These are phyloP conservation scores for Pseudocercospora vitis DNA, from an alignment of 2,329 filamentous ascomycete genomes.

Conservation along the genomic window DNA sequence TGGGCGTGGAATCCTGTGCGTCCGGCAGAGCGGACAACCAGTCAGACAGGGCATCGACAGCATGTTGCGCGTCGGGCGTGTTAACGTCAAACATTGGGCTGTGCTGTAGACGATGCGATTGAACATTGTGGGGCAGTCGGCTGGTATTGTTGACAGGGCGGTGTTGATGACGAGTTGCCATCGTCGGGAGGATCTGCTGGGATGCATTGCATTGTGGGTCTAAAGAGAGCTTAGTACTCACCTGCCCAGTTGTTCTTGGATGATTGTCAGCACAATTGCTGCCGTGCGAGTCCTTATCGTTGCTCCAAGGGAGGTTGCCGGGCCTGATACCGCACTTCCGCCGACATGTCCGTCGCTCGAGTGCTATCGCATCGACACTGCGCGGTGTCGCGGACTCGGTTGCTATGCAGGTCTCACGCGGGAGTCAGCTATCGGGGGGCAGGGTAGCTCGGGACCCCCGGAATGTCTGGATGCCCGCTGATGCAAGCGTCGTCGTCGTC, in stretches of 20 bases:
- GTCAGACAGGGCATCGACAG: slow-evolving; percentile 32
- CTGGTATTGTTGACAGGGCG: not conserved
- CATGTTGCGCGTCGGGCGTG: slow-evolving; percentile 25
- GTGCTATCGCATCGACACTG: not conserved
- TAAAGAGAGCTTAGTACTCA: slow-evolving; percentile 5
- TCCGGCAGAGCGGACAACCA: slow-evolving; percentile 26
- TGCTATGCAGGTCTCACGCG: slow-evolving; percentile 1
- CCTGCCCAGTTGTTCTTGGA: slow-evolving; percentile 1
- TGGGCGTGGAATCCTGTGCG: slow-evolving; percentile 32
- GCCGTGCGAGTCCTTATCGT: not conserved
- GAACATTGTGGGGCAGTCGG: not conserved
- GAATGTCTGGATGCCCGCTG: not conserved
- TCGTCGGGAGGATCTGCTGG: not conserved
- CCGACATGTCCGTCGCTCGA: slow-evolving; percentile 7
- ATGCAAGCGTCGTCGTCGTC: not conserved
- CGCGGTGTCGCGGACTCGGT: slow-evolving; percentile 4
- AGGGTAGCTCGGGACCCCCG: not conserved
- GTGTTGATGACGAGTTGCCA: not conserved
- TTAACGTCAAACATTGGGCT: slow-evolving; percentile 30
- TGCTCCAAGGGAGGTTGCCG: not conserved
- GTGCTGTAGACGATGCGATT: not conserved
- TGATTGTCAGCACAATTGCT: slow-evolving; percentile 5
- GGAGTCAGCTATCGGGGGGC: not conserved
- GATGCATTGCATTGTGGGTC: not conserved
- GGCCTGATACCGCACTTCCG: not conserved